These are phyloP conservation scores for Rhodomyrtus psidioides DNA, from an alignment of 441 rosid species.

Conservation along the genomic window DNA sequence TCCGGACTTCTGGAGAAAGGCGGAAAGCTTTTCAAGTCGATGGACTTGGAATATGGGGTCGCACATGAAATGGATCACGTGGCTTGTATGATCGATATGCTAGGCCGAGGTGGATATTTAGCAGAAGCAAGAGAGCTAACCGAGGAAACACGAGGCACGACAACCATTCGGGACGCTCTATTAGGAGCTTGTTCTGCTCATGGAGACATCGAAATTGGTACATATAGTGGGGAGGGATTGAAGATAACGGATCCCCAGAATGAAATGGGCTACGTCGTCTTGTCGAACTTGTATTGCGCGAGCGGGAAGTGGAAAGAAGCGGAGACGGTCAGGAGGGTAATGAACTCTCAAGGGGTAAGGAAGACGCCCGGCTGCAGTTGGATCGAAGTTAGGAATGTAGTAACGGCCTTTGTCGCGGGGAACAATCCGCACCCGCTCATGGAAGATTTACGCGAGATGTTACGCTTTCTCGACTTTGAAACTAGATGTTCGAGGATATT, in stretches of 20 bases:
- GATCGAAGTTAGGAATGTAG: slow-evolving; percentile 53
- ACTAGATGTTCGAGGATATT: slow-evolving; percentile 23
- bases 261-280: slow-evolving; percentile 53
- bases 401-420: slow-evolving; percentile 45
- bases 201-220: slow-evolving; percentile 33
- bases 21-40: slow-evolving; percentile 26
- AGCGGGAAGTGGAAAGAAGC: slow-evolving; percentile 72
- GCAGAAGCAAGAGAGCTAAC: slow-evolving; percentile 51
- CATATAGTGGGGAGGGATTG: slow-evolving; percentile 23
- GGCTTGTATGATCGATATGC: slow-evolving; percentile 70
- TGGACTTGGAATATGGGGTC: slow-evolving; percentile 35
- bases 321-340: slow-evolving; percentile 49
- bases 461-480: slow-evolving; percentile 26
- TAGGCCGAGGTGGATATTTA: slow-evolving; percentile 58
- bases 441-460: slow-evolving; percentile 23
- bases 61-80: slow-evolving; percentile 46
- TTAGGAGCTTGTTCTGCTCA: slow-evolving; percentile 58
- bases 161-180: slow-evolving; percentile 37
- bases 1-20: slow-evolving; percentile 61
- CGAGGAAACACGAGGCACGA: slow-evolving; percentile 1
- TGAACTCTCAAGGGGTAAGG: slow-evolving; percentile 48
- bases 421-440: slow-evolving; percentile 12
- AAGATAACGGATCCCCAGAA: slow-evolving; percentile 27
- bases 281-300: slow-evolving; percentile 52
- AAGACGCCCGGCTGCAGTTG: slow-evolving; percentile 77